Conservation (phyloP, 176 grass and related monocot species). For the Cenchrus americanus region DNA sequence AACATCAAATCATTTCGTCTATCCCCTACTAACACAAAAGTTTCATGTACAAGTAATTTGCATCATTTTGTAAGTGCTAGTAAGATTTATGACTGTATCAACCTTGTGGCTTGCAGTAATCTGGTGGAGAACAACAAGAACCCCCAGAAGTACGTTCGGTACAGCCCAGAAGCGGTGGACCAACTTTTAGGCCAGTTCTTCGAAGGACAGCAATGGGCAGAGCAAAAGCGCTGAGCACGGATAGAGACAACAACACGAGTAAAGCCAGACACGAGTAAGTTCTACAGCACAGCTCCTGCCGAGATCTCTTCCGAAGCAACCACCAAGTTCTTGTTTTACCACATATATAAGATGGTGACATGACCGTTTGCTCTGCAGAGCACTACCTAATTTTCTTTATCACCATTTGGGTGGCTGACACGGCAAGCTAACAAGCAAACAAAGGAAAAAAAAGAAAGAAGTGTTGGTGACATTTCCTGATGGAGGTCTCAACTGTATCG, state of each 20-base stretch:
- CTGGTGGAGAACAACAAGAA: slow-evolving; percentile 84
- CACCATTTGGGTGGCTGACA: slow-evolving; percentile 25
- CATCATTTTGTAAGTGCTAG: neutral
- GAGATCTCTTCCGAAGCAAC: slow-evolving; percentile 37
- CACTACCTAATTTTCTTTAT: slow-evolving; percentile 18
- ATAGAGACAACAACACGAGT: neutral
- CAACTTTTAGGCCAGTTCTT: slow-evolving; percentile 74
- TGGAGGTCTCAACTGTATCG: neutral
- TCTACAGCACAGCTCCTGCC: neutral
- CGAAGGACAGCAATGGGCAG: slow-evolving; percentile 71
- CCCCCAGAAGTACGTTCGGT: slow-evolving; percentile 71
- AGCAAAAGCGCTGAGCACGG: slow-evolving; percentile 62
- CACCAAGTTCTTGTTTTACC: slow-evolving; percentile 10
- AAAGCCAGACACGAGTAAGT: slow-evolving; percentile 48
- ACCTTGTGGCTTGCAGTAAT: slow-evolving; percentile 44
- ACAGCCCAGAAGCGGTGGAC: slow-evolving; percentile 71
- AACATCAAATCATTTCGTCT: slow-evolving; percentile 19
- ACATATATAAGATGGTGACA: slow-evolving; percentile 3
- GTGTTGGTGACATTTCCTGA: neutral
- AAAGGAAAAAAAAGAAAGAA: neutral
- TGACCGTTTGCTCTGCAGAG: neutral
- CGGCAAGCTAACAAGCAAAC: slow-evolving; percentile 18
- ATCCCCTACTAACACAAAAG: neutral
- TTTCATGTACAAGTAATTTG: neutral
- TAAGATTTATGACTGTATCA: neutral